A percentile compares a stretch with the other conserved stretches of the same genome.
phyloP scores from a whole-genome alignment of 805 yeast species.

The Wickerhamiella allomyrinae region DNA sequence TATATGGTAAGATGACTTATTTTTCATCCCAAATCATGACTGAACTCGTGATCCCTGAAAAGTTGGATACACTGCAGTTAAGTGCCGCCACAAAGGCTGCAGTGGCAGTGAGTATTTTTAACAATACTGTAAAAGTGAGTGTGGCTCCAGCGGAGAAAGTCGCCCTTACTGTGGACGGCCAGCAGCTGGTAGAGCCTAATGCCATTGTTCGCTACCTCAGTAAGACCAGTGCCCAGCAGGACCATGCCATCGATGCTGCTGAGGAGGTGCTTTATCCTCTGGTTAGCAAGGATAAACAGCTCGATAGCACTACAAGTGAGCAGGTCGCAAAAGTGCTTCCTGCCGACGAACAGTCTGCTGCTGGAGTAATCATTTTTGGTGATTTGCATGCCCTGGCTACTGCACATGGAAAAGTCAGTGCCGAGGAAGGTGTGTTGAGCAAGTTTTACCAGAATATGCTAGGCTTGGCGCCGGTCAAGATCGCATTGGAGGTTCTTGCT shows the following conservation, averaged over 20 bases:
- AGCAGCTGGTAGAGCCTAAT: conserved; percentile 34
- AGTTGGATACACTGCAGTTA: conserved; percentile 12
- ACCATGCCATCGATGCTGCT: conserved; percentile 25
- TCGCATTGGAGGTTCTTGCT: conserved; percentile 14
- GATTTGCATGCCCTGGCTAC: conserved; percentile 29
- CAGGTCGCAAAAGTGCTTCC: conserved; percentile 18
- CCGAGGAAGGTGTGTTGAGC: conserved; percentile 19
- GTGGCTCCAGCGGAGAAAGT: conserved; percentile 13
- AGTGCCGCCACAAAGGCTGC: conserved; percentile 26
- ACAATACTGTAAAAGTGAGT: conserved; percentile 20
- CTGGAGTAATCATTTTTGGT: conserved; percentile 33
- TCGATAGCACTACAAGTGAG: conserved; percentile 14
- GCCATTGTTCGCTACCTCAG: conserved; percentile 37
- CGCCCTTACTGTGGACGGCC: conserved; percentile 11
- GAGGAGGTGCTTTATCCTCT: conserved; percentile 25
- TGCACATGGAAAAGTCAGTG: conserved; percentile 22
- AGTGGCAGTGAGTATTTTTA: conserved; percentile 28
- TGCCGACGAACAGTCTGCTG: conserved; percentile 23
- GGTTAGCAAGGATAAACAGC: conserved; percentile 9
- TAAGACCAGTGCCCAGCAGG: conserved; percentile 9
- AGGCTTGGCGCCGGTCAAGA: conserved; percentile 18
- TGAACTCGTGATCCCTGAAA: conserved; percentile 16
- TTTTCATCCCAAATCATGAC: conserved; percentile 1
- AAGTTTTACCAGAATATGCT: conserved; percentile 24
- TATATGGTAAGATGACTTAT: neutral